Conservation (phyloP, 179 eudicot species). For the Heliamphora pulchella region DNA sequence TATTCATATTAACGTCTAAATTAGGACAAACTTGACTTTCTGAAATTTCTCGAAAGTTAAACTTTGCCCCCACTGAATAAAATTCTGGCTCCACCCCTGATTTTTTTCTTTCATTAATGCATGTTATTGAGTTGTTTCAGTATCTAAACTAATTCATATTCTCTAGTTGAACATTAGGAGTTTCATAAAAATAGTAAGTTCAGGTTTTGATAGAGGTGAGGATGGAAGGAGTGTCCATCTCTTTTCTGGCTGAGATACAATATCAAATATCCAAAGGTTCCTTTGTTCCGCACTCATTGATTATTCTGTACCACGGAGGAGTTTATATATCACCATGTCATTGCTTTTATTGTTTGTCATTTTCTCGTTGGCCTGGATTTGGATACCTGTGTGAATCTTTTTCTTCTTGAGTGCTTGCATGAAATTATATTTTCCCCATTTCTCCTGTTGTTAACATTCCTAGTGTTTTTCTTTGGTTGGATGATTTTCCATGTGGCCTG, state of each 20-base stretch:
- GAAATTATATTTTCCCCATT: not conserved
- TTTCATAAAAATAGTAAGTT: not conserved
- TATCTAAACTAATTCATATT: not conserved
- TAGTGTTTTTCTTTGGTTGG: not conserved
- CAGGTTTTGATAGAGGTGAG: not conserved
- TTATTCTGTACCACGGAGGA: not conserved
- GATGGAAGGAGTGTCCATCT: not conserved
- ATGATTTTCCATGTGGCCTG: not conserved
- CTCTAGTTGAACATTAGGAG: not conserved
- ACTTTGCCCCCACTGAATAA: not conserved
- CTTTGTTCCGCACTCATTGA: not conserved
- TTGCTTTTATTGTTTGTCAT: not conserved
- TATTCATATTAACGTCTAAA: no score
- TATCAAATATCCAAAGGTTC: not conserved
- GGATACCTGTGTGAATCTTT: not conserved
- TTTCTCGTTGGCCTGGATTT: constrained; percentile 5
- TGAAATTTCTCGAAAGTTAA: no score
- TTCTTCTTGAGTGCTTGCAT: not conserved
- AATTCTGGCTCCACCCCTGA: no score
- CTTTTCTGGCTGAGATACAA: not conserved
- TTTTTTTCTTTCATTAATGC: not conserved
- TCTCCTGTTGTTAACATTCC: not conserved
- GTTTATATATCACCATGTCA: no score
- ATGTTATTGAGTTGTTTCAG: not conserved
- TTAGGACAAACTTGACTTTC: no score